Evolutionary conservation across 2,329 filamentous ascomycete genomes (phyloP), one percentile per base, ranked within the genome.

Genomic region (Allantophomopsis cytisporea): DNA sequence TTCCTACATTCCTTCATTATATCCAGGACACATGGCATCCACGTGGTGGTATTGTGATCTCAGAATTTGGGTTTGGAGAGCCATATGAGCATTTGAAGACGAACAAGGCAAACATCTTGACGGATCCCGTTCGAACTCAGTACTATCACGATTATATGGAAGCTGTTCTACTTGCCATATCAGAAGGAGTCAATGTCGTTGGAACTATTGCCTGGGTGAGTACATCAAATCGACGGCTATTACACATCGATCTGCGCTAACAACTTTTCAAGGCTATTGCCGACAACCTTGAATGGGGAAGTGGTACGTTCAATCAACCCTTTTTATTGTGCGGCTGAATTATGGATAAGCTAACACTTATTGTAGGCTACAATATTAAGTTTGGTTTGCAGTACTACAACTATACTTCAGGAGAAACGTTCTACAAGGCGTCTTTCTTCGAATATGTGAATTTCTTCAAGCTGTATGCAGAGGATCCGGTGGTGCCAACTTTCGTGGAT

Each of bases 171-270:
- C 73, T 91, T 71, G 82, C 80, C 20, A 73, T 82, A 51, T 83
- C 83, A 8, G 83, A 91, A 52, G 78, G 80, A 16, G 82, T 88
- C 37, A 73, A 89, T 50, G 81, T 89, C 39, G 69, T 73, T 48
- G 84, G 79, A 7, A 91, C 88, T 61, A 75, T 89, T 64, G 85
- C 81, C n/a, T 93, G 85, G 84, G 83, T 77, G 55, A 28, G 23
- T 28, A 3, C 3, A 28, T 10, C 23, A 3, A 6, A 3, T 20
- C 23, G 7, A 28, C 10, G 23, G 23, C 3, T 3, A 28, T 8
- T 6, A 28, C 23, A 10, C 10, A 6, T 10, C 3, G 10, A 6
- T 28, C 10, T 28, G 23, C 10, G 23, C 23, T 28, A 10, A 28
- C 23, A 28, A 10, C 5, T 28, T 28, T 10, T 28, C 8, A 28